Evolutionary conservation across 163 green algal species (phyloP), one percentile per base, ranked within the genome.

Genomic region (Chloromonas sp.): DNA sequence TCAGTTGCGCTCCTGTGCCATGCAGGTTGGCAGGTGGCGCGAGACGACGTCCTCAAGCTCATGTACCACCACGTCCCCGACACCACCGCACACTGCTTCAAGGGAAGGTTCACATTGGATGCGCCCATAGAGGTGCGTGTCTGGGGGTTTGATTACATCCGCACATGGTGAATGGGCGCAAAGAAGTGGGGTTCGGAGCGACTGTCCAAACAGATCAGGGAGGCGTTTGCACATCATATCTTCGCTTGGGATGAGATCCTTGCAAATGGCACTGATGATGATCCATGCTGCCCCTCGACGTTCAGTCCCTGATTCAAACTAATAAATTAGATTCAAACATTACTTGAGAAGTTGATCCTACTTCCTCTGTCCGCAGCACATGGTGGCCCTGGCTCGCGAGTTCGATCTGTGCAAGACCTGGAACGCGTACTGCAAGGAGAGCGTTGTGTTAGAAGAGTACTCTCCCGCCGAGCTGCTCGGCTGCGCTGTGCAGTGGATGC

Each of bases 381-480:
- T 93, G 61, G 60, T 95, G 86, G 86, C 91, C 1, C 84, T 96
- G 85, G 82, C 87, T 0, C 87, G 91, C 3, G 93, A 96, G 89
- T 94, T 94, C 71, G 93, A 96, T 87, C 86, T 96, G 36, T 83
- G 90, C 2, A 86, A 85, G 71, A 87, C 83, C 57, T 89, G 83
- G 86, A 89, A 87, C 83, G 83, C 85, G 71, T 89, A 89, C 86
- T 81, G 61, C 82, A 14, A 74, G 66, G 61, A 66, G 36, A 70
- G 80, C 0, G n/a, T 58, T 66, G 78, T 88, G 60, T 59, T 88
- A 36, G 11, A 78, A 3, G 78, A 84, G 61, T 58, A 60, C 14
- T 85, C 61, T 60, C 61, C 58, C 58, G 82, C 81, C 3, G 85
- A 87, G 81, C 0, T 87, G 57, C 83, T 83, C 11, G 58, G 58